These are phyloP conservation scores for Fusarium marasasianum DNA, from an alignment of 2,329 filamentous ascomycete genomes.

Conservation along the genomic window DNA sequence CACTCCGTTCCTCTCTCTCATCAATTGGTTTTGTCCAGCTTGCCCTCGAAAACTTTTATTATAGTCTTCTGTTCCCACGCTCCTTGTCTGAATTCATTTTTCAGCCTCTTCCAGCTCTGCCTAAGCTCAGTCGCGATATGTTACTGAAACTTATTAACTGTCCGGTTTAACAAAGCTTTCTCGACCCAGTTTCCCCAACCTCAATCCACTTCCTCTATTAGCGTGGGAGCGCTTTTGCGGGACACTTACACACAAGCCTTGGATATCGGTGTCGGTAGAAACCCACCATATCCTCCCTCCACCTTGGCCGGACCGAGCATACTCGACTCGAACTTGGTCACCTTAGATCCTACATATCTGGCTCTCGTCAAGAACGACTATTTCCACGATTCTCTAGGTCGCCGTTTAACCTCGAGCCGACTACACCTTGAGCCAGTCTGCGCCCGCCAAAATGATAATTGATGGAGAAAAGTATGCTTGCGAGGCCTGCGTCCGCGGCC, in stretches of 20 bases:
- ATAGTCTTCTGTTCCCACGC: conserved; percentile 35
- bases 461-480: conserved; percentile 98
- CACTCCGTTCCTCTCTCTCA: conserved; percentile 42
- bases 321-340: conserved; percentile 15
- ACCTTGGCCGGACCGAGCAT: conserved; percentile 11
- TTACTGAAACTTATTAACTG: conserved; percentile 39
- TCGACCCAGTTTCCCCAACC: conserved; percentile 34
- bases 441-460: conserved; percentile 72
- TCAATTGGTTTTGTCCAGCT: conserved; percentile 46
- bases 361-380: conserved; percentile 1
- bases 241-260: conserved; percentile 37
- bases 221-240: conserved; percentile 31
- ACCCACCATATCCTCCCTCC: conserved; percentile 25
- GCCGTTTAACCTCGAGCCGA: conserved; percentile 9
- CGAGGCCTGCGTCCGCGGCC: conserved; percentile 96
- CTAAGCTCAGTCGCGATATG: conserved; percentile 41
- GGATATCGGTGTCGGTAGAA: conserved; percentile 26
- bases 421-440: conserved; percentile 11
- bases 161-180: conserved; percentile 36
- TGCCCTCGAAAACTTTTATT: conserved; percentile 47
- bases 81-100: conserved; percentile 28
- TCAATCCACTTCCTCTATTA: conserved; percentile 38
- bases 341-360: conserved; percentile 7
- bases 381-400: conserved; percentile 1
- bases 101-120: conserved; percentile 41